Conservation (phyloP, 768 basidiomycete species). For the Tylopilus sp. region DNA sequence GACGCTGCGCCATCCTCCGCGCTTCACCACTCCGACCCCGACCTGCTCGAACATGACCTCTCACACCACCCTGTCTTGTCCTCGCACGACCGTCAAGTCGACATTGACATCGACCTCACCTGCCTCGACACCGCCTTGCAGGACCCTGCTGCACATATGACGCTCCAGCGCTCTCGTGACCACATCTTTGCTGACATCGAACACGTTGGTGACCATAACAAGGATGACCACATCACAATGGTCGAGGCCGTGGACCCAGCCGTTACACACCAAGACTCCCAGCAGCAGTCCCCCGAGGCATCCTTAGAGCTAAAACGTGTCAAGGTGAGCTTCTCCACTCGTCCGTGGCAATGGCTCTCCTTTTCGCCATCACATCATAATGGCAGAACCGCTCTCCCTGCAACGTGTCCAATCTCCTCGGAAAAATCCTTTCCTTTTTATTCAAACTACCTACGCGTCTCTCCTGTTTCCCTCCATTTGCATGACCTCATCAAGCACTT, state of each 20-base stretch:
- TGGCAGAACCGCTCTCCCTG: conserved; percentile 18
- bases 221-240: conserved; percentile 31
- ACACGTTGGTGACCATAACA: conserved; percentile 33
- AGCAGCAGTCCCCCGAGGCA: conserved; percentile 52
- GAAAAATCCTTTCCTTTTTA: conserved; percentile 11
- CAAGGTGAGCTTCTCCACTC: conserved; percentile 51
- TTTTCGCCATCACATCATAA: conserved; percentile 21
- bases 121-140: conserved; percentile 28
- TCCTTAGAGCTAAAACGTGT: conserved; percentile 83
- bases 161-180: conserved; percentile 30
- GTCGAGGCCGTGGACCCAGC: conserved; percentile 37
- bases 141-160: conserved; percentile 26
- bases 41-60: conserved; percentile 33
- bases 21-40: conserved; percentile 26
- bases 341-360: conserved; percentile 12
- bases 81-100: conserved; percentile 31
- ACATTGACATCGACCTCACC: conserved; percentile 28
- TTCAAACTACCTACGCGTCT: conserved; percentile 16
- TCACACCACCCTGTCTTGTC: conserved; percentile 27
- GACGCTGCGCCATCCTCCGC: conserved; percentile 33
- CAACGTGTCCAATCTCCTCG: conserved; percentile 23
- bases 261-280: conserved; percentile 49
- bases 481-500: conserved; percentile 31
- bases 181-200: conserved; percentile 31
- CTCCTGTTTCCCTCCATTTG: conserved; percentile 18